phyloP scores from a whole-genome alignment of 1,139 yeast species.

The Eremothecium sinecaudum region DNA sequence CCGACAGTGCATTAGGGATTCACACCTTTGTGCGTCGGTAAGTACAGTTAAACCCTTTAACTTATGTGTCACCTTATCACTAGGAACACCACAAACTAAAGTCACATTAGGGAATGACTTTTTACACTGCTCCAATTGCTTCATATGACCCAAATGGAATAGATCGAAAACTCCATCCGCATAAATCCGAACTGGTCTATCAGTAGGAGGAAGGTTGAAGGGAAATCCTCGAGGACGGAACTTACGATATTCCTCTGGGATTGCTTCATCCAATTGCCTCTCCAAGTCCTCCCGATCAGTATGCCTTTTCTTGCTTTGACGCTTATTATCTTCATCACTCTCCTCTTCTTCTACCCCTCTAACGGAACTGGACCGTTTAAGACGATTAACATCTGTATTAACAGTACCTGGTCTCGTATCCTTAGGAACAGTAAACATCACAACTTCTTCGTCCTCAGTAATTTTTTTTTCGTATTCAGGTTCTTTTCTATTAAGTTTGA shows the following conservation, averaged over 20 bases:
- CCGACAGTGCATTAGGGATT: slow-evolving; percentile 76
- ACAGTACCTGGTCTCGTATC: background rate
- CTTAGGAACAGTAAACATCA: background rate
- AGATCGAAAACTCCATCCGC: slow-evolving; percentile 98
- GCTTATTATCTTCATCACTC: slow-evolving; percentile 7
- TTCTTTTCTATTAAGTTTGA: slow-evolving; percentile 23
- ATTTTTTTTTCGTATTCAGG: slow-evolving; percentile 11
- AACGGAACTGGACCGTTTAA: background rate
- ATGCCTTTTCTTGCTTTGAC: slow-evolving; percentile 13
- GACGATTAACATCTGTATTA: background rate
- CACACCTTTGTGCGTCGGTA: slow-evolving; percentile 78
- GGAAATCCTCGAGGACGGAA: slow-evolving; percentile 62
- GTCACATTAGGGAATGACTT: slow-evolving; percentile 80
- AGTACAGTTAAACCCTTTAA: slow-evolving; percentile 89
- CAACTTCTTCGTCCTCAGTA: slow-evolving; percentile 3
- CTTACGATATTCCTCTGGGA: slow-evolving; percentile 57
- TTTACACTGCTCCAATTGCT: slow-evolving; percentile 92
- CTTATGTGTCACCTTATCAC: slow-evolving; percentile 82
- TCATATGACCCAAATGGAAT: slow-evolving; percentile 95
- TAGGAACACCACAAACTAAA: slow-evolving; percentile 85
- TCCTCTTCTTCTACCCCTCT: slow-evolving; percentile 2
- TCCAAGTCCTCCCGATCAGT: slow-evolving; percentile 37
- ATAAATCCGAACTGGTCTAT: slow-evolving; percentile 79
- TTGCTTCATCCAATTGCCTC: slow-evolving; percentile 44
- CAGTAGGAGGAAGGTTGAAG: slow-evolving; percentile 75